Evolutionary conservation across 192 early-diverging fungal genomes (phyloP).

Genomic region (Blastocladiella britannica): DNA sequence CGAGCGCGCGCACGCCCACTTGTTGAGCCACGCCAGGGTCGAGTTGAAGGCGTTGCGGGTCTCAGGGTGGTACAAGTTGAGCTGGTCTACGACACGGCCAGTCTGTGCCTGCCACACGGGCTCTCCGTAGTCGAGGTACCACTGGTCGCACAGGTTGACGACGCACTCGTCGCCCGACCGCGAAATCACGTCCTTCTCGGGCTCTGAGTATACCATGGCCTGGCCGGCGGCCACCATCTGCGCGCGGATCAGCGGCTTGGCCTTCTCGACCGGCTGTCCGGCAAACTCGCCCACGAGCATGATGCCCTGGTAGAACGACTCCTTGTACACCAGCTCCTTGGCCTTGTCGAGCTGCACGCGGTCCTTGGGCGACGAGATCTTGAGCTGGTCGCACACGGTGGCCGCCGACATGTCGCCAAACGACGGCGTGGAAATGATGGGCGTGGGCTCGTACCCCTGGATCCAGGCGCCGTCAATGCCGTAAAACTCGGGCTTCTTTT

Average conservation of each 20-base stretch:
- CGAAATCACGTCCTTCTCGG: conserved; percentile 77
- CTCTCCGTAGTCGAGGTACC: conserved; percentile 98
- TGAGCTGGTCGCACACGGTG: conserved; percentile 64
- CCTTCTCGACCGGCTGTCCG: conserved; percentile 75
- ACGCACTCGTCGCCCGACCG: conserved; percentile 94
- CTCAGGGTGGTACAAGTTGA: conserved; percentile 65
- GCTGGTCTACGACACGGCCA: conserved; percentile 48
- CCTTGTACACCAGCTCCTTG: conserved; percentile 91
- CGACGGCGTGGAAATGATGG: conserved; percentile 68
- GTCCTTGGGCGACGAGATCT: conserved; percentile 95
- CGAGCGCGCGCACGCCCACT: conserved; percentile 91
- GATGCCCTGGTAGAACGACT: conserved; percentile 84
- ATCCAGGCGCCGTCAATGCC: conserved; percentile 77
- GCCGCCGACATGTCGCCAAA: conserved; percentile 75
- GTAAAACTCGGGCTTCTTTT: conserved; percentile 86
- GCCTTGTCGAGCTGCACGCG: conserved; percentile 72
- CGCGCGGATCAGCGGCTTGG: conserved; percentile 62
- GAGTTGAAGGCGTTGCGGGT: conserved; percentile 67
- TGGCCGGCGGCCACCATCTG: conserved; percentile 42
- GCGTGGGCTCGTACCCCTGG: conserved; percentile 51
- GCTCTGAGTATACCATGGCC: conserved; percentile 85
- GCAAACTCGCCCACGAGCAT: conserved; percentile 65
- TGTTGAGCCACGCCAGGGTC: conserved; percentile 74
- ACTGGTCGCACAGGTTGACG: conserved; percentile 85
- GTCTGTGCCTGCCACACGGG: conserved; percentile 54